Evolutionary conservation across 208 protist genomes (phyloP).

Genomic region (Wallacemonas sp.): DNA sequence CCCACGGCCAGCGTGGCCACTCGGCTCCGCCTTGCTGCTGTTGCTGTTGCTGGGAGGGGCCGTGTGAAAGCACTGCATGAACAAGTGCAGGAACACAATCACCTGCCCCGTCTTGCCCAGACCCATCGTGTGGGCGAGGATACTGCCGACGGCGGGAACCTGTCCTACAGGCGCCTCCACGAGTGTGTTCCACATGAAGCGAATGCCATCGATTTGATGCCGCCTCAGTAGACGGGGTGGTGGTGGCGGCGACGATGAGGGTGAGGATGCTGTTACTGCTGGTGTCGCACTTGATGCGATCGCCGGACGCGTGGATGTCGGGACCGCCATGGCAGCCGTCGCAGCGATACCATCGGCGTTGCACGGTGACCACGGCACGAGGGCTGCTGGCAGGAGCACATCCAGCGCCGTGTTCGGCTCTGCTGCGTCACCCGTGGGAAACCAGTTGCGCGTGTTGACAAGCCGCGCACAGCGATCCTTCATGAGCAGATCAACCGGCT

Average conservation of each 20-base stretch:
- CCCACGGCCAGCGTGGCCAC: too few species aligned
- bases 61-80: conserved; percentile 30
- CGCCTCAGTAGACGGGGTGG: conserved; percentile 36
- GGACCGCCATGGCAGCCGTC: neutral
- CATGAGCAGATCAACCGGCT: conserved; percentile 6
- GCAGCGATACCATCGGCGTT: neutral
- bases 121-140: conserved; percentile 89
- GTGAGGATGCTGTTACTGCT: neutral
- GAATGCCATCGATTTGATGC: conserved; percentile 84
- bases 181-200: conserved; percentile 82
- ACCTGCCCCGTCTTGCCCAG: conserved; percentile 89
- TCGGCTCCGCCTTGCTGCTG: neutral
- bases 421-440: neutral
- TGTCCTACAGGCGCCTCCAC: conserved; percentile 67
- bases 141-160: conserved; percentile 79
- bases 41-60: neutral
- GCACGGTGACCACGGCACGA: conserved; percentile 34
- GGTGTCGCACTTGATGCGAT: neutral
- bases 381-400: conserved; percentile 60
- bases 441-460: conserved; percentile 55
- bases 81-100: conserved; percentile 81
- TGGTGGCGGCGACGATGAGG: neutral
- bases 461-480: conserved; percentile 51
- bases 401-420: conserved; percentile 27
- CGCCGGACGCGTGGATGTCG: neutral